Evolutionary conservation across 2,329 filamentous ascomycete genomes (phyloP).

Genomic region (Trichophyton verrucosum): DNA sequence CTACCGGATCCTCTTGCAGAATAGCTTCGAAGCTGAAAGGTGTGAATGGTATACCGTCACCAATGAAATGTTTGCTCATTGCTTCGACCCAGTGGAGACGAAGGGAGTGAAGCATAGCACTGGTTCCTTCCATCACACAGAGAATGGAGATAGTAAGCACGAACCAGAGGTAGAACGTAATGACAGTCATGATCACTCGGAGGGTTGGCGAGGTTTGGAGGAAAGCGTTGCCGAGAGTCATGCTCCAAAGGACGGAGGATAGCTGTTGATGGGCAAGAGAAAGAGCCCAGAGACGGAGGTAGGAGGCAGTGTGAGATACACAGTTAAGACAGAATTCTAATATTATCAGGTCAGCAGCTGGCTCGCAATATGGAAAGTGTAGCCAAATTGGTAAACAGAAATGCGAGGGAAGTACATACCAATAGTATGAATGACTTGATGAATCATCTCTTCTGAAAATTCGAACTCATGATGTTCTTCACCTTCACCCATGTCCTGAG

Average conservation of each 20-base stretch:
- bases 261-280: constrained; percentile 97
- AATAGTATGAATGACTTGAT: constrained; percentile 97
- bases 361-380: not conserved
- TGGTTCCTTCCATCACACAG: constrained; percentile 91
- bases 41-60: constrained; percentile 72
- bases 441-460: constrained; percentile 94
- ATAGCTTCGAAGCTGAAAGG: constrained; percentile 79
- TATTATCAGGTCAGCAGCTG: not conserved
- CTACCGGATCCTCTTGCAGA: constrained; percentile 62
- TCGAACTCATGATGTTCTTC: constrained; percentile 95
- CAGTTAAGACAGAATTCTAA: constrained; percentile 97
- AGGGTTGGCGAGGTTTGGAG: constrained; percentile 46
- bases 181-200: constrained; percentile 69
- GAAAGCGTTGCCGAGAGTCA: constrained; percentile 79
- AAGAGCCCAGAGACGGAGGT: constrained; percentile 94
- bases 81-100: constrained; percentile 94
- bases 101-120: constrained; percentile 86
- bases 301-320: constrained; percentile 96
- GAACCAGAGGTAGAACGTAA: constrained; percentile 84
- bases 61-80: constrained; percentile 95
- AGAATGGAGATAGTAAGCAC: constrained; percentile 66
- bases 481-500: constrained; percentile 57
- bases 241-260: constrained; percentile 87
- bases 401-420: constrained; percentile 44
- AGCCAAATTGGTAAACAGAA: not conserved